Percentiles rank a stretch among this genome's conserved stretches.
Conservation (phyloP, 2,329 filamentous ascomycete species). For the Tolypocladium pustulatum region DNA sequence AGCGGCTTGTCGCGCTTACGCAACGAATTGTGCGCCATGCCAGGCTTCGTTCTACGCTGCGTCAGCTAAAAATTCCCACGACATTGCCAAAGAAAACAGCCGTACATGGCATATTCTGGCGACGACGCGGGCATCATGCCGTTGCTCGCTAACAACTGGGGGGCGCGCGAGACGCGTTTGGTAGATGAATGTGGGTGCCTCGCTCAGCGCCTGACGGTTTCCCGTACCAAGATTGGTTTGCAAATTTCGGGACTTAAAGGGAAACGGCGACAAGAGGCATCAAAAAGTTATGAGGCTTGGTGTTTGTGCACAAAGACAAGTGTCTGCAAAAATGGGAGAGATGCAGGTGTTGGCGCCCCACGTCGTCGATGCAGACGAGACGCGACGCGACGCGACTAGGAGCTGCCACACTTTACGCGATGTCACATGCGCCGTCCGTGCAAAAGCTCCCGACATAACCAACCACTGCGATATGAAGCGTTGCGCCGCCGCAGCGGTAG, state of each 20-base stretch:
- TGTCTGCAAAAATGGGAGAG: background rate
- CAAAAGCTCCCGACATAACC: background rate
- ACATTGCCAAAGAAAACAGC: background rate
- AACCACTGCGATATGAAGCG: background rate
- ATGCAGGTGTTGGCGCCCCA: background rate
- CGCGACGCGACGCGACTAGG: conserved; percentile 5
- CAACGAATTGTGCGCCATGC: conserved; percentile 10
- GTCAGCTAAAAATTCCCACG: conserved; percentile 3
- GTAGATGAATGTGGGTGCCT: too few relatives aligned
- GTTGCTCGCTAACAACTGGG: background rate
- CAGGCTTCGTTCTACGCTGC: conserved; percentile 18
- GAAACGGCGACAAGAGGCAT: background rate
- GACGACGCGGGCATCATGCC: conserved; percentile 9
- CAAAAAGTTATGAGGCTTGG: background rate
- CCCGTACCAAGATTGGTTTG: background rate
- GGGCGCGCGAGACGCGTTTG: background rate
- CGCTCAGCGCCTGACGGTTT: background rate
- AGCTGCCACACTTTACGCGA: conserved; percentile 5
- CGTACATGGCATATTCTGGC: conserved; percentile 19
- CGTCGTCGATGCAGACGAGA: background rate
- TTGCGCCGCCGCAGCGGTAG: background rate
- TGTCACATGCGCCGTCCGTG: conserved; percentile 3
- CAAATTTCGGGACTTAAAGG: background rate
- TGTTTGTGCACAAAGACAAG: background rate
- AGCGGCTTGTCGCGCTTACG: conserved; percentile 22